Evolutionary conservation across 2,329 filamentous ascomycete species (phyloP), one percentile per base, ranked within the genome.

Genomic region (Myotisia sp.): DNA sequence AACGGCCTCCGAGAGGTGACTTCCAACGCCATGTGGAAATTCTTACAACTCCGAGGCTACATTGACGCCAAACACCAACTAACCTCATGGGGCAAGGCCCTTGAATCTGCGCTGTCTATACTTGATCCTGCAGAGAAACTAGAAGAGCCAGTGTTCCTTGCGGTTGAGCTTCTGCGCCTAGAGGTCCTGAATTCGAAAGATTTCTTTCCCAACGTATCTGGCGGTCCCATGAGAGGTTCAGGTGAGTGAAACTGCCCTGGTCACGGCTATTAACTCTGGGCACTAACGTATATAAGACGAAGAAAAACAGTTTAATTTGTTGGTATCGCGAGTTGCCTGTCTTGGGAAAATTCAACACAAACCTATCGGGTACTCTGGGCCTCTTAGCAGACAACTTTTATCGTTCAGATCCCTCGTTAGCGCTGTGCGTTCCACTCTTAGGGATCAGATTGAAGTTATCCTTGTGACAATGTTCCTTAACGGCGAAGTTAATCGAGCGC

Each of bases 301-400:
- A 26, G 85, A 93, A 44, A 84, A 81, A 53, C 67, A 71, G 20
- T 79, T 78, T 48, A 75, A 85, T 28, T 69, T 90, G 36, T 68
- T 98, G 28, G 76, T 95, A 47, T 90, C 85, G 45, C 79, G 90
- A 24, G 79, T 86, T 41, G 82, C 86, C 9, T 85, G 81, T 34
- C 65, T 95, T 38, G 71, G 85, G 33, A 83, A 80, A 50, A 67
- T 95, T 41, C 74, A 76, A 20, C 90, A 98, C 54, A 72, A 82
- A 46, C 68, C 71, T 3, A 86, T 87, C 46, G 90, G 90, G 19
- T 98, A 94, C 58, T 94, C 87, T 2, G 90, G 90, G 1, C 87
- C 90, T 1, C 68, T 98, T 1, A 93, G 85, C 64, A 79, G 90
- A 56, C 85, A 87, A 45, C 67, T 94, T 34, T 68, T 98, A 26